A percentile compares a stretch with the other conserved stretches of the same genome.
Evolutionary conservation across 176 grass and related monocot species (phyloP).

Genomic region (Oryza brachyantha): DNA sequence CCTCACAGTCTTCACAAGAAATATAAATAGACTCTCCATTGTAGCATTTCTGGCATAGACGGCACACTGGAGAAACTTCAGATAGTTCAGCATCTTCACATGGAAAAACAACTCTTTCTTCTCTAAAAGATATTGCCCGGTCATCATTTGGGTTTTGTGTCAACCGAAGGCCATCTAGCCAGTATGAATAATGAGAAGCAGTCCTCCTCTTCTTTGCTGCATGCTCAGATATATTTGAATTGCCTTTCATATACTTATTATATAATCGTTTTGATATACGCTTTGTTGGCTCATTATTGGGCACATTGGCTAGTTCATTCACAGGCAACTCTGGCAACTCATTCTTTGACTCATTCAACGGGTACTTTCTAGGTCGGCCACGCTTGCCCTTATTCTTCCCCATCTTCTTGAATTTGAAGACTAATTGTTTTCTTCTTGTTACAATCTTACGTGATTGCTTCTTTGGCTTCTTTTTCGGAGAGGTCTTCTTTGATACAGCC

Average conservation of each 20-base stretch:
- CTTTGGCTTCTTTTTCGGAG: constrained; percentile 48
- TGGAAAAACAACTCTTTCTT: constrained; percentile 68
- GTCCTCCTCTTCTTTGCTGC: constrained; percentile 65
- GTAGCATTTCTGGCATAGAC: constrained; percentile 62
- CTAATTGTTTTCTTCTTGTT: constrained; percentile 49
- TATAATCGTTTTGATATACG: constrained; percentile 54
- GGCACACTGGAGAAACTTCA: constrained; percentile 57
- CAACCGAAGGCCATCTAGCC: constrained; percentile 87
- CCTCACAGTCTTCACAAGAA: constrained; percentile 82
- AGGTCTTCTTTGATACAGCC: constrained; percentile 37
- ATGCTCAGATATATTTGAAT: constrained; percentile 36
- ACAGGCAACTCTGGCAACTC: constrained; percentile 14
- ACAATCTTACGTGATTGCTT: constrained; percentile 32
- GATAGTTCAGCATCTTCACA: constrained; percentile 45
- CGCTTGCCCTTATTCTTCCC: constrained; percentile 46
- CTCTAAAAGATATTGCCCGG: constrained; percentile 61
- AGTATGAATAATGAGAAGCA: constrained; percentile 67
- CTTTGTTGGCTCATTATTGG: constrained; percentile 34
- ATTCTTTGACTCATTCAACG: constrained; percentile 10
- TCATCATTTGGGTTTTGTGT: constrained; percentile 65
- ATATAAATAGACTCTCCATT: constrained; percentile 71
- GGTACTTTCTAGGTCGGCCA: constrained; percentile 38
- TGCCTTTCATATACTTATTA: constrained; percentile 53
- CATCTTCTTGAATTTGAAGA: constrained; percentile 53
- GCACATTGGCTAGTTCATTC: constrained; percentile 25